Percentiles rank a stretch among this genome's conserved stretches.
phyloP scores from a whole-genome alignment of 495 filamentous ascomycete species.

The Annulohypoxylon nitens region DNA sequence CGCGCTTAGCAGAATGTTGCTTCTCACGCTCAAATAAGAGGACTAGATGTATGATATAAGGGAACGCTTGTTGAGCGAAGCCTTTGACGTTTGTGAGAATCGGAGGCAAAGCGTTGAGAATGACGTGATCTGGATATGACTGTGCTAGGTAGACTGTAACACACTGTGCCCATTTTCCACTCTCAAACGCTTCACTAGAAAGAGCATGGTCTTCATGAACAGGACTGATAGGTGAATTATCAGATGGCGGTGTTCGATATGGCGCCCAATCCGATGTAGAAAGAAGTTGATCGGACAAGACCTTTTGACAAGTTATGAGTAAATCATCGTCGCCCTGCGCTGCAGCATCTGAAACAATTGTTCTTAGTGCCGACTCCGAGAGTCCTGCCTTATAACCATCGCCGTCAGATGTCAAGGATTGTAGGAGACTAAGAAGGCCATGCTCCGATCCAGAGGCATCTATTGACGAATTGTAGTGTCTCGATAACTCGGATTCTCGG shows the following conservation, averaged over 20 bases:
- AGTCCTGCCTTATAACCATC: constrained; percentile 75
- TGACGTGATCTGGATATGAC: constrained; percentile 70
- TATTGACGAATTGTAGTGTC: constrained; percentile 59
- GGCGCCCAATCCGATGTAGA: constrained; percentile 63
- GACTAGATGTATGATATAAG: constrained; percentile 84
- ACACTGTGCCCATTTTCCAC: constrained; percentile 71
- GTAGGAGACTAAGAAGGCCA: constrained; percentile 72
- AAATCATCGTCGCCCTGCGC: constrained; percentile 61
- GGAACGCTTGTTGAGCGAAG: constrained; percentile 78
- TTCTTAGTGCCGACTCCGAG: constrained; percentile 81
- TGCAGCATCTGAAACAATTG: constrained; percentile 70
- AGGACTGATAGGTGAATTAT: constrained; percentile 44
- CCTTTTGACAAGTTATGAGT: constrained; percentile 63
- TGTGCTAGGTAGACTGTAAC: constrained; percentile 72
- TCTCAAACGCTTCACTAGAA: constrained; percentile 52
- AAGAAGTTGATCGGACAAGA: constrained; percentile 57
- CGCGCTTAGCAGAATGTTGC: constrained; percentile 61
- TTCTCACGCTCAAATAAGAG: constrained; percentile 67
- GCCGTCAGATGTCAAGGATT: constrained; percentile 73
- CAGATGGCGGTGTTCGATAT: constrained; percentile 63
- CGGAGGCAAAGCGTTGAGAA: constrained; percentile 73
- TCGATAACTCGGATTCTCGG: constrained; percentile 67
- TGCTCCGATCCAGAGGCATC: constrained; percentile 60
- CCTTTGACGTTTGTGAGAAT: constrained; percentile 72
- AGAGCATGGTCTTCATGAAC: constrained; percentile 50